Evolutionary conservation across 768 basidiomycete genomes (phyloP).

Genomic region (Porpolomopsis calyptriformis): DNA sequence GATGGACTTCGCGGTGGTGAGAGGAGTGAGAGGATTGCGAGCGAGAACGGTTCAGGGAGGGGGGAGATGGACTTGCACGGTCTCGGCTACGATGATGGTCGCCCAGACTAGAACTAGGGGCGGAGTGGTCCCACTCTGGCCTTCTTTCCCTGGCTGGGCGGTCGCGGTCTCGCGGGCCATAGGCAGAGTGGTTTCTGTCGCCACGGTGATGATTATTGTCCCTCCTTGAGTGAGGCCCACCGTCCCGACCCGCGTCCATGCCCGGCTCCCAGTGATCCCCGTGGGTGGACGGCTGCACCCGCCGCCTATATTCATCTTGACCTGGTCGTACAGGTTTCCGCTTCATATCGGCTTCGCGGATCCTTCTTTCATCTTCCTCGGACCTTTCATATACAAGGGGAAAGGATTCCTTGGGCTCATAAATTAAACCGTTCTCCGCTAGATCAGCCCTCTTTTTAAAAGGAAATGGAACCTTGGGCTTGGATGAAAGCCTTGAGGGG

Average conservation of each 20-base stretch:
- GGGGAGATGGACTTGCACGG: slow-evolving; percentile 16
- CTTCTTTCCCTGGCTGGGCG: slow-evolving; percentile 13
- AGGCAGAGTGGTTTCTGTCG: slow-evolving; percentile 6
- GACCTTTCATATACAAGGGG: slow-evolving; percentile 27
- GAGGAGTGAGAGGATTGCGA: slow-evolving; percentile 29
- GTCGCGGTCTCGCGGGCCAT: slow-evolving; percentile 6
- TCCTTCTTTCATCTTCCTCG: slow-evolving; percentile 35
- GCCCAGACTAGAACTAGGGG: slow-evolving; percentile 6
- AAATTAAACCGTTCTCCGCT: slow-evolving; percentile 10
- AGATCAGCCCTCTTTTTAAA: slow-evolving; percentile 49
- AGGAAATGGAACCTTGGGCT: slow-evolving; percentile 58
- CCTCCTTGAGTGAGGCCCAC: not conserved
- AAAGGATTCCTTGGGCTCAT: slow-evolving; percentile 13
- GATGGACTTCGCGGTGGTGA: slow-evolving; percentile 27
- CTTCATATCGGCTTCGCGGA: slow-evolving; percentile 27
- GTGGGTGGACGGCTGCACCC: slow-evolving; percentile 3
- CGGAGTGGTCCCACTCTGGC: slow-evolving; percentile 15
- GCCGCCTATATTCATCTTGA: slow-evolving; percentile 7
- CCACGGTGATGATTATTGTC: not conserved
- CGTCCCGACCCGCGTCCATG: slow-evolving; percentile 13
- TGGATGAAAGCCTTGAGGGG: slow-evolving; percentile 13
- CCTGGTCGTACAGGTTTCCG: slow-evolving; percentile 12
- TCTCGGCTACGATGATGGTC: slow-evolving; percentile 19
- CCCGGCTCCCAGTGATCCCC: slow-evolving; percentile 32
- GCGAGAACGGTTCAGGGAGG: slow-evolving; percentile 26